Evolutionary conservation across 805 yeast genomes (phyloP).

Genomic region (Wickerhamomyces tratensis): DNA sequence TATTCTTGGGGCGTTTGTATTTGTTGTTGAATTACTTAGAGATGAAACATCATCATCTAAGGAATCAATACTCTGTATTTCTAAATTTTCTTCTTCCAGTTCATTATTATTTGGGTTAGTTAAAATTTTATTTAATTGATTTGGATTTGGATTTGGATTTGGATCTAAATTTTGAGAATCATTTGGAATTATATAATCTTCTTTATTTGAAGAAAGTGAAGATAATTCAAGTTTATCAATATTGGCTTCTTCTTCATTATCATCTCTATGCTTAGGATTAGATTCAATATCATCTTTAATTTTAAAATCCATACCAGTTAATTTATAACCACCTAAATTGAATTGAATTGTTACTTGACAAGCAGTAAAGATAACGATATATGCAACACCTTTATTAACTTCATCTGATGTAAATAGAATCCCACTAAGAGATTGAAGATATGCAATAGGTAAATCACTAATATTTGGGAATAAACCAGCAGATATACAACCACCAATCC

Average conservation of each 20-base stretch:
- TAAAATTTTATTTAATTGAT: background rate
- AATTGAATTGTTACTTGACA: constrained; percentile 39
- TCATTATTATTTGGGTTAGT: background rate
- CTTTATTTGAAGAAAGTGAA: constrained; percentile 1
- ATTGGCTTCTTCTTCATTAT: constrained; percentile 1
- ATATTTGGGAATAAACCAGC: constrained; percentile 71
- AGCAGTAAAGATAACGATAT: constrained; percentile 68
- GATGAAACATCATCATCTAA: background rate
- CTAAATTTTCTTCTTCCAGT: no score
- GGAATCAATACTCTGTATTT: background rate
- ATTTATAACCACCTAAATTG: constrained; percentile 64
- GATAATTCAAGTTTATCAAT: constrained; percentile 12
- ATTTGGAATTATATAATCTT: background rate
- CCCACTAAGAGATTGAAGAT: constrained; percentile 56
- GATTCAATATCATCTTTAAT: constrained; percentile 16
- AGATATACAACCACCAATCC: constrained; percentile 63
- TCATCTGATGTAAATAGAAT: constrained; percentile 50
- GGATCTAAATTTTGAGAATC: background rate
- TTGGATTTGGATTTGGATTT: background rate
- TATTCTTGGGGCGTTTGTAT: background rate
- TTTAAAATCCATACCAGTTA: constrained; percentile 62
- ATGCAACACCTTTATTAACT: constrained; percentile 73
- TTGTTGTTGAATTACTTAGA: background rate
- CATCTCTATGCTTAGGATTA: background rate
- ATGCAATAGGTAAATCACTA: constrained; percentile 71